Percentiles rank a stretch among this genome's conserved stretches.
Conservation (phyloP, 805 yeast genomes). For the Candida mattraensis region DNA sequence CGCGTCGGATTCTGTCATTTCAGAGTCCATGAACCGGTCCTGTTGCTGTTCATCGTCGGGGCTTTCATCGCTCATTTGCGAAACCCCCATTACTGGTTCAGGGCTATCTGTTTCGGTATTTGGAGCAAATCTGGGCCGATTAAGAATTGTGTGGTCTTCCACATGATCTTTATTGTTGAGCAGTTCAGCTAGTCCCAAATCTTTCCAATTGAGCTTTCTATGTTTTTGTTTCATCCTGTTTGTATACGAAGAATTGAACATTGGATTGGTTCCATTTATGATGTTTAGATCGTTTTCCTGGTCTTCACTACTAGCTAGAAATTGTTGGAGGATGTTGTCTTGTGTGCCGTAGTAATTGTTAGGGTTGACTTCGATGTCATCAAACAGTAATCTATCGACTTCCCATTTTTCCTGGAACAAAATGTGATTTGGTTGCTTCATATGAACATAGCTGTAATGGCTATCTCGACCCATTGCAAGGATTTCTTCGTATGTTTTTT, state of each 20-base stretch:
- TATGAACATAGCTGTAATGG: constrained; percentile 29
- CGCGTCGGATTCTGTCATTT: constrained; percentile 10
- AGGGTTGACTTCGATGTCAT: constrained; percentile 33
- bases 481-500: too few relatives aligned
- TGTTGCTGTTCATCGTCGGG: background rate
- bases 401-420: constrained; percentile 35
- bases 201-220: constrained; percentile 33
- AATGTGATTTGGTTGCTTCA: constrained; percentile 32
- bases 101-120: constrained; percentile 10
- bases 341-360: constrained; percentile 14
- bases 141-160: constrained; percentile 28
- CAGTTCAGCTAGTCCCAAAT: constrained; percentile 27
- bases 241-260: constrained; percentile 30
- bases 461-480: constrained; percentile 32
- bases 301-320: constrained; percentile 29
- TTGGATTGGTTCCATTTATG: constrained; percentile 25
- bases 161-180: constrained; percentile 16
- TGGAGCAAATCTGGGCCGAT: constrained; percentile 21
- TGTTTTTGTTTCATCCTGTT: constrained; percentile 28
- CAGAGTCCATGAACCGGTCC: constrained; percentile 2
- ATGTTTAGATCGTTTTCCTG: constrained; percentile 27
- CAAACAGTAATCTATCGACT: constrained; percentile 30
- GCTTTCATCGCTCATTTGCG: background rate
- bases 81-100: constrained; percentile 2
- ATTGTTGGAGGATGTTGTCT: constrained; percentile 29